These are phyloP conservation scores for Medicago ruthenica DNA, from an alignment of 306 rosid species.

Conservation along the genomic window DNA sequence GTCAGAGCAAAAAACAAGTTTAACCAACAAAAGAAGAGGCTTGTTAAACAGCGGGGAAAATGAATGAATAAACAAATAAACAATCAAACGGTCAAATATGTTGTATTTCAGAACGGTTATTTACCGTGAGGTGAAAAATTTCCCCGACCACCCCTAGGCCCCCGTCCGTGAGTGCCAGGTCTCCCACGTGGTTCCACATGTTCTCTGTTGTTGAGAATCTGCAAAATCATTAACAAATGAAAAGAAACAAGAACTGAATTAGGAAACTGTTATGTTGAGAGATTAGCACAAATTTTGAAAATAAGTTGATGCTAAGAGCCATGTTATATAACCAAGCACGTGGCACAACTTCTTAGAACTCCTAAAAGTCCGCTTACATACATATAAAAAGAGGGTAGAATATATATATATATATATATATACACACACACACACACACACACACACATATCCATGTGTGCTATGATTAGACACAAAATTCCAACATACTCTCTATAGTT, in stretches of 20 bases:
- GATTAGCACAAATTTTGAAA: neutral
- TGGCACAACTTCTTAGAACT: conserved; percentile 29
- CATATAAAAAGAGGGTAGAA: too few relatives aligned
- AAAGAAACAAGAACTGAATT: conserved; percentile 34
- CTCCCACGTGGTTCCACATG: conserved; percentile 79
- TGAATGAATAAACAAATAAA: conserved; percentile 15
- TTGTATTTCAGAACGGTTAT: conserved; percentile 33
- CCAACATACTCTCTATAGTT: conserved; percentile 15
- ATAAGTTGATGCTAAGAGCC: conserved; percentile 1
- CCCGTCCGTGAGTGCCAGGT: conserved; percentile 74
- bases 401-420: too few relatives aligned
- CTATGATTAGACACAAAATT: conserved; percentile 31
- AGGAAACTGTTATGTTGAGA: conserved; percentile 28
- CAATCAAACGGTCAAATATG: conserved; percentile 22
- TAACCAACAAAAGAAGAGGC: conserved; percentile 1
- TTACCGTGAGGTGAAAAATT: conserved; percentile 77
- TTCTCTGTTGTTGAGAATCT: conserved; percentile 81
- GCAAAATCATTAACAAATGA: conserved; percentile 48
- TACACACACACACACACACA: too few relatives aligned
- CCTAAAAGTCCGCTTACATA: neutral
- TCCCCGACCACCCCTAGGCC: conserved; percentile 77
- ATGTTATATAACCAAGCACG: conserved; percentile 17
- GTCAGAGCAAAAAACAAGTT: conserved; percentile 32
- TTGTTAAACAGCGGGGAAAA: conserved; percentile 10
- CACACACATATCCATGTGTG: conserved; percentile 4